A percentile compares a stretch with the other conserved stretches of the same genome.
Evolutionary conservation across 1,139 yeast genomes (phyloP).

Genomic region (Geotrichum reessii): DNA sequence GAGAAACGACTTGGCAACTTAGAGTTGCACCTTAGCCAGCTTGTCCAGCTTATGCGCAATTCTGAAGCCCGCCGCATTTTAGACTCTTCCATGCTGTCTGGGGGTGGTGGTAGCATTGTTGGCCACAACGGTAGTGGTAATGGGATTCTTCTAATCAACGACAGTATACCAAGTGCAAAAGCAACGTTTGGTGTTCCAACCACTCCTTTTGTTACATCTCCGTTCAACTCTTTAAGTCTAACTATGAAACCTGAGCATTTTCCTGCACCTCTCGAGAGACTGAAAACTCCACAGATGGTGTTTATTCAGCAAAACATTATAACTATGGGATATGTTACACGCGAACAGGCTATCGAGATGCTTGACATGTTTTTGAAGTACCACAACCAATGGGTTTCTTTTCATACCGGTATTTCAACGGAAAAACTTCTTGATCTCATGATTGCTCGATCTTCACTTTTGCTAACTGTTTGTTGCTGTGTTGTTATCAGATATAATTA

Average conservation of each 20-base stretch:
- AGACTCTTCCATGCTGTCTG: neutral
- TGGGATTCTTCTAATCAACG: neutral
- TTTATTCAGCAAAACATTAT: constrained; percentile 43
- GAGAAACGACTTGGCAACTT: neutral
- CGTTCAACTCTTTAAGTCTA: constrained; percentile 45
- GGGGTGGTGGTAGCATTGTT: neutral
- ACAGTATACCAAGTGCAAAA: constrained; percentile 22
- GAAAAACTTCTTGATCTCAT: constrained; percentile 49
- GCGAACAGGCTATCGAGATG: constrained; percentile 46
- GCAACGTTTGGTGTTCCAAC: constrained; percentile 41
- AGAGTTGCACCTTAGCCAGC: constrained; percentile 2
- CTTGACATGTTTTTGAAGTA: constrained; percentile 53
- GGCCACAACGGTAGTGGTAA: neutral
- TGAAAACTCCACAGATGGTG: constrained; percentile 37
- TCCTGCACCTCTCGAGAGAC: constrained; percentile 45
- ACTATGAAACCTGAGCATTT: constrained; percentile 34
- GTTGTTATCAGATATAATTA: constrained; percentile 52
- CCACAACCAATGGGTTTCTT: constrained; percentile 74
- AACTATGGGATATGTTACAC: constrained; percentile 46
- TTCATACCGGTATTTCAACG: constrained; percentile 52
- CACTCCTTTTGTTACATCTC: constrained; percentile 44
- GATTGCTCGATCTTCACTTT: constrained; percentile 51
- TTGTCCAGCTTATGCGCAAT: constrained; percentile 2
- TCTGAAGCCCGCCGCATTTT: neutral
- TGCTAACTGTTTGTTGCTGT: constrained; percentile 61